A percentile compares a stretch with the other conserved stretches of the same genome.
phyloP scores from a whole-genome alignment of 768 basidiomycete species.

The Leccinum variicolor region DNA sequence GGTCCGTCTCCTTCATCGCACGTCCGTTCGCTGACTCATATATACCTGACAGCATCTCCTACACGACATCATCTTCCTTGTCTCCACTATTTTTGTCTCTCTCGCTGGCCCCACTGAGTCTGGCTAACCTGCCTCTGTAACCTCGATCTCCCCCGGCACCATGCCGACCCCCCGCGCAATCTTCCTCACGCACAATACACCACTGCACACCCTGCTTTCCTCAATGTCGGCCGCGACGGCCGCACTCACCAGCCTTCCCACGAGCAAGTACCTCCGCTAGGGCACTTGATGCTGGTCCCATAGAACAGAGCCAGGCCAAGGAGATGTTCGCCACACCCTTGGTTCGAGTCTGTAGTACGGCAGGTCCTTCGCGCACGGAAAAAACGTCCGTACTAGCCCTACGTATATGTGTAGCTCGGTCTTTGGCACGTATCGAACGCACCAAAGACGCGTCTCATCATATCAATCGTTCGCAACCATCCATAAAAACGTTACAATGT shows the following conservation, averaged over 20 bases:
- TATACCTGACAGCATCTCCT: slow-evolving; percentile 61
- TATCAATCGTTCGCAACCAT: background rate
- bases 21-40: background rate
- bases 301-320: too few species aligned
- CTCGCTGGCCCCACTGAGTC: background rate
- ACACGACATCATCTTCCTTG: slow-evolving; percentile 73
- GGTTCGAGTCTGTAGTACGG: too few species aligned
- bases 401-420: too few species aligned
- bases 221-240: slow-evolving; percentile 78
- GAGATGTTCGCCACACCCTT: slow-evolving; percentile 7
- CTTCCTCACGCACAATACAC: slow-evolving; percentile 60
- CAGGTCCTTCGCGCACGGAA: too few species aligned
- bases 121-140: slow-evolving; percentile 17
- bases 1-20: slow-evolving; percentile 34
- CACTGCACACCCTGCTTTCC: slow-evolving; percentile 75
- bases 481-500: background rate
- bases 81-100: slow-evolving; percentile 20
- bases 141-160: slow-evolving; percentile 39
- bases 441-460: too few species aligned
- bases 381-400: too few species aligned
- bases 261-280: slow-evolving; percentile 64
- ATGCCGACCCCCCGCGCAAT: slow-evolving; percentile 67
- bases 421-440: too few species aligned
- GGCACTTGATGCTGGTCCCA: too few species aligned
- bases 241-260: slow-evolving; percentile 76